Conservation (phyloP, 2,329 filamentous ascomycete genomes). For the Apiospora malaysiana region DNA sequence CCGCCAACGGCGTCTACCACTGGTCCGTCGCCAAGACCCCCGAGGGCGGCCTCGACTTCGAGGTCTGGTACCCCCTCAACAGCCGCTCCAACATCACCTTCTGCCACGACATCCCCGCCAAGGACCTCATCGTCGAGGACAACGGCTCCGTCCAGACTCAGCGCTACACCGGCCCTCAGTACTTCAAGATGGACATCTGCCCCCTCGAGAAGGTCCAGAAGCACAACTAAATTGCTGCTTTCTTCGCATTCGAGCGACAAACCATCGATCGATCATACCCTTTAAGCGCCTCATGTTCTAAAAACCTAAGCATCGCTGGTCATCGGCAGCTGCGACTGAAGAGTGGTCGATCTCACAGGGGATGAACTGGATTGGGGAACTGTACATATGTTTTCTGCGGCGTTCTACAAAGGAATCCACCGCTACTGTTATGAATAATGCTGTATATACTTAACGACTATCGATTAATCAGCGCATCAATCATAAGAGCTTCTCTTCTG, state of each 20-base stretch:
- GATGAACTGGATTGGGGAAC: not conserved
- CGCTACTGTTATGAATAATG: conserved; percentile 5
- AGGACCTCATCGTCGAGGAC: conserved; percentile 22
- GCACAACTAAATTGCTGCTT: not conserved
- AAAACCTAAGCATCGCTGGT: too few relatives aligned
- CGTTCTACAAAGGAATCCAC: not conserved
- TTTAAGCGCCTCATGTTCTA: too few relatives aligned
- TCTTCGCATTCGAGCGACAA: too few relatives aligned
- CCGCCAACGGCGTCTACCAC: conserved; percentile 8
- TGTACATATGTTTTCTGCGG: conserved; percentile 12
- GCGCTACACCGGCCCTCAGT: conserved; percentile 20
- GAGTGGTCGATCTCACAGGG: not conserved
- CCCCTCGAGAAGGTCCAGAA: not conserved
- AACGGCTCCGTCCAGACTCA: conserved; percentile 24
- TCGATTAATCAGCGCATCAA: not conserved
- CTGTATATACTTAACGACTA: conserved; percentile 17
- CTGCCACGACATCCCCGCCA: conserved; percentile 16
- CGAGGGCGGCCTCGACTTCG: conserved; percentile 17
- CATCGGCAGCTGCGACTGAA: too few relatives aligned
- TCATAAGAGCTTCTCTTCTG: not conserved
- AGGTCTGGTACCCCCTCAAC: conserved; percentile 21
- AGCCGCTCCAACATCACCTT: conserved; percentile 22
- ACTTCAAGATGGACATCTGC: conserved; percentile 21
- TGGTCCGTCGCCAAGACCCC: conserved; percentile 10
- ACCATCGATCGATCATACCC: too few relatives aligned